Percentiles rank a stretch among this genome's conserved stretches.
Conservation (phyloP, 2,329 filamentous ascomycete species). For the Magnaporthiopsis incrustans region DNA sequence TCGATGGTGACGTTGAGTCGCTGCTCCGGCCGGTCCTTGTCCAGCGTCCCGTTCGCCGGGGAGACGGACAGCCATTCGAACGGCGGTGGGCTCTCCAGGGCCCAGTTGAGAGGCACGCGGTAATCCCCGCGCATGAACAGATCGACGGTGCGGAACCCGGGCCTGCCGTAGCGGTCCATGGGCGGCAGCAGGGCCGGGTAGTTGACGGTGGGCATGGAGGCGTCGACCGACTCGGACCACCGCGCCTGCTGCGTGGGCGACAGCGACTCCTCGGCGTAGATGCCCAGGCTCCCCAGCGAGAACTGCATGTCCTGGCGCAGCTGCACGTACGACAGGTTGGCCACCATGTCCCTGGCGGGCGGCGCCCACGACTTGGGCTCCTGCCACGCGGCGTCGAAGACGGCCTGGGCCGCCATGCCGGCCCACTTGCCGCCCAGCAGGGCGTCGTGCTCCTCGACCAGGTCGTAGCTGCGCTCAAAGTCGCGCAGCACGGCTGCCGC, state of each 20-base stretch:
- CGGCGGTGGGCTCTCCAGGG: constrained; percentile 19
- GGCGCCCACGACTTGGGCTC: constrained; percentile 63
- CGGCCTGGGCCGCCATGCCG: constrained; percentile 50
- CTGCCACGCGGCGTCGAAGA: constrained; percentile 53
- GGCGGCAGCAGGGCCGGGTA: constrained; percentile 27
- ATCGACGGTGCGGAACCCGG: constrained; percentile 51
- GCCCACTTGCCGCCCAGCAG: constrained; percentile 55
- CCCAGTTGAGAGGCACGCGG: constrained; percentile 32
- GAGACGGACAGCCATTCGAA: constrained; percentile 44
- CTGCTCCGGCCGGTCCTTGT: constrained; percentile 17
- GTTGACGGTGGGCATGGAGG: constrained; percentile 32
- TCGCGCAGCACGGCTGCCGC: constrained; percentile 41
- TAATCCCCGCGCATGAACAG: constrained; percentile 54
- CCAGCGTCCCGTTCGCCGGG: constrained; percentile 26
- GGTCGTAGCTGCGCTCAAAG: constrained; percentile 48
- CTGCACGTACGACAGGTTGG: constrained; percentile 53
- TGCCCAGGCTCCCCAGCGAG: constrained; percentile 53
- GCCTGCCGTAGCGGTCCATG: constrained; percentile 47
- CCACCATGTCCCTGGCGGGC: constrained; percentile 61
- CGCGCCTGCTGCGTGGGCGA: constrained; percentile 62
- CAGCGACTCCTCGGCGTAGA: constrained; percentile 57
- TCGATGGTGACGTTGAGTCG: constrained; percentile 49
- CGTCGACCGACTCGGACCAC: constrained; percentile 48
- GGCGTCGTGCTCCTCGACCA: constrained; percentile 49
- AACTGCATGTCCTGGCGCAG: constrained; percentile 38